phyloP scores from a whole-genome alignment of 768 basidiomycete genomes.

The Mycena venus region DNA sequence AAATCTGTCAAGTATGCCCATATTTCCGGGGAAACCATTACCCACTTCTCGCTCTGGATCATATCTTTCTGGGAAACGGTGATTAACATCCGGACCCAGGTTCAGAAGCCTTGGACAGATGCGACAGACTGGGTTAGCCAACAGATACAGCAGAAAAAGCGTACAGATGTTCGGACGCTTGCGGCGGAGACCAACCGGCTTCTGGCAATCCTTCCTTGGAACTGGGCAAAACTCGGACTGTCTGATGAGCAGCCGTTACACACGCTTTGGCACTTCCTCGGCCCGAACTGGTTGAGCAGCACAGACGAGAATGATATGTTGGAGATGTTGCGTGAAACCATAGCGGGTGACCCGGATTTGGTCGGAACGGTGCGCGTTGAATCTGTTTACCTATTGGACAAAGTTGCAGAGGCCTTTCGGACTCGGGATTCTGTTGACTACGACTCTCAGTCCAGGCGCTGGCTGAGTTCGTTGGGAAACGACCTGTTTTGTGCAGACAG shows the following conservation, averaged over 20 bases:
- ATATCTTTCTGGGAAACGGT: not conserved
- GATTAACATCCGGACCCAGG: not conserved
- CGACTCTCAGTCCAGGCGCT: not conserved
- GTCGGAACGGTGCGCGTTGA: not conserved
- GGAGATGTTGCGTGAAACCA: not conserved
- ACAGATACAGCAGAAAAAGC: not conserved
- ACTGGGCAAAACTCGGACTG: not conserved
- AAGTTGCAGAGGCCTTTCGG: not conserved
- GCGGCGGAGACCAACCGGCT: not conserved
- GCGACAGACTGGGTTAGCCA: not conserved
- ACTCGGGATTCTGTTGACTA: not conserved
- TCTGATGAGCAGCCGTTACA: not conserved
- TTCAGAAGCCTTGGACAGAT: not conserved
- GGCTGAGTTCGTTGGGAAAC: not conserved
- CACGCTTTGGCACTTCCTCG: not conserved
- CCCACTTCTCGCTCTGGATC: slow-evolving; percentile 2
- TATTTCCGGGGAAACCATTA: not conserved
- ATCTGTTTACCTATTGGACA: not conserved
- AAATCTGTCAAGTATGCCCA: not conserved
- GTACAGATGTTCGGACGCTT: not conserved
- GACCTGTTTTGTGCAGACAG: not conserved
- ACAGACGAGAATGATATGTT: slow-evolving; percentile 2
- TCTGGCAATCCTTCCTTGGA: slow-evolving; percentile 5
- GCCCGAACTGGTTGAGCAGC: not conserved
- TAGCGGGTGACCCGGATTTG: not conserved